Percentiles rank a stretch among this genome's conserved stretches.
These are phyloP conservation scores for Candida sojae DNA, from an alignment of 1,139 yeast genomes.

Conservation along the genomic window DNA sequence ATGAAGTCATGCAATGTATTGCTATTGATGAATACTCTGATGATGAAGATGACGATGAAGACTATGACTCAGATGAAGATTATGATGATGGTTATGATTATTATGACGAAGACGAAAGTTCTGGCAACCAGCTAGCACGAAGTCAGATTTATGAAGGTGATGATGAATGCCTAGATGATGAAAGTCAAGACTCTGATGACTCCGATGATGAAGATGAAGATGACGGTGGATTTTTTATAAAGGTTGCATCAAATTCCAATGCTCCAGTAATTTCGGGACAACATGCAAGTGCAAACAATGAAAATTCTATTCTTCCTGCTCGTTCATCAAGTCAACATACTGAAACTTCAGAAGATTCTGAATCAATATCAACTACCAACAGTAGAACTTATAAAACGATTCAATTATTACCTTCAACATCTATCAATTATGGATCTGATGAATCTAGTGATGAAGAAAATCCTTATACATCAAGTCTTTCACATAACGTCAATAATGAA, in stretches of 20 bases:
- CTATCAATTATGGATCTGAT: conserved; percentile 75
- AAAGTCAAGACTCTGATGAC: conserved; percentile 24
- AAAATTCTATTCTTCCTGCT: conserved; percentile 4
- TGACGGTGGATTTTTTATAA: conserved; percentile 71
- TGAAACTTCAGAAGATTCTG: conserved; percentile 28
- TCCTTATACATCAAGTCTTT: conserved; percentile 60
- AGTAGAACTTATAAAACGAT: conserved; percentile 54
- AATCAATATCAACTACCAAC: conserved; percentile 26
- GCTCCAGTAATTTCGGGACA: conserved; percentile 14
- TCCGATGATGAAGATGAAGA: conserved; percentile 19
- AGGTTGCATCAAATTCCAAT: conserved; percentile 50
- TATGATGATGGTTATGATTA: conserved; percentile 21
- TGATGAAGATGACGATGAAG: conserved; percentile 33
- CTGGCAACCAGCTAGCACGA: conserved; percentile 84
- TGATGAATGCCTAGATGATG: conserved; percentile 21
- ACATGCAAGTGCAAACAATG: conserved; percentile 7
- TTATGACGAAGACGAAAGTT: conserved; percentile 57
- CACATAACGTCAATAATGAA: conserved; percentile 73
- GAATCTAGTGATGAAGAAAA: conserved; percentile 61
- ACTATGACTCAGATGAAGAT: conserved; percentile 34
- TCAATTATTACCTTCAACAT: conserved; percentile 78
- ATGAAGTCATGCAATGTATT: conserved; percentile 89
- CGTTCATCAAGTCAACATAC: conserved; percentile 12
- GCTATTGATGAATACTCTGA: conserved; percentile 54
- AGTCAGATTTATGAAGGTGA: conserved; percentile 42